Percentiles rank a stretch among this genome's conserved stretches.
phyloP scores from a whole-genome alignment of 352 stramenopile genomes.

The Phytophthora capsici region DNA sequence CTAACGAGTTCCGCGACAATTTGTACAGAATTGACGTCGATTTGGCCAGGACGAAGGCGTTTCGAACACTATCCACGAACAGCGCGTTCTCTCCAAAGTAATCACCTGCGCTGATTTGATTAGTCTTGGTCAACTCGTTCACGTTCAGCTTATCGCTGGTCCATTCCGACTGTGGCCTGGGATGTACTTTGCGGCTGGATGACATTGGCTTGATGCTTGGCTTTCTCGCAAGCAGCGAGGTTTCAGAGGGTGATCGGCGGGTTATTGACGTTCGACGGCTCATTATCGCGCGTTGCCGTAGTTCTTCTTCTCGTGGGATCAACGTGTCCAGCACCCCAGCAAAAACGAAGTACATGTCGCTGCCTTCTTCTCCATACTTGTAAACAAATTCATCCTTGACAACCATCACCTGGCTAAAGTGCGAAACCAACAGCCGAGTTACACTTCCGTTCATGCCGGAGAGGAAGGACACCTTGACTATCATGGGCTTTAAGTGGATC shows the following conservation, averaged over 20 bases:
- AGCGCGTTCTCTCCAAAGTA: conserved; percentile 79
- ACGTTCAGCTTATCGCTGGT: conserved; percentile 24
- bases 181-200: conserved; percentile 33
- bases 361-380: conserved; percentile 64
- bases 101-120: conserved; percentile 51
- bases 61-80: conserved; percentile 70
- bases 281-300: conserved; percentile 8
- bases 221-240: conserved; percentile 35
- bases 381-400: conserved; percentile 72
- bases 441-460: conserved; percentile 58
- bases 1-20: conserved; percentile 68
- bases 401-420: conserved; percentile 71
- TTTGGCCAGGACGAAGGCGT: conserved; percentile 56
- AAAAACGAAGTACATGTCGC: conserved; percentile 84
- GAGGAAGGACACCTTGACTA: conserved; percentile 71
- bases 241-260: conserved; percentile 2
- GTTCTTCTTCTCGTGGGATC: conserved; percentile 44
- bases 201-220: conserved; percentile 12
- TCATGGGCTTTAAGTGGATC: conserved; percentile 74
- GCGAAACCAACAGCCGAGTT: conserved; percentile 68
- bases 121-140: conserved; percentile 52
- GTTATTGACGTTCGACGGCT: conserved; percentile 3
- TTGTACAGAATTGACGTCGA: conserved; percentile 77
- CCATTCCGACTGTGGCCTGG: conserved; percentile 23
- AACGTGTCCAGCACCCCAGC: conserved; percentile 59